Percentiles rank a stretch among this genome's conserved stretches.
These are phyloP conservation scores for Chlorella ohadii DNA, from an alignment of 139 green algal genomes.

Conservation along the genomic window DNA sequence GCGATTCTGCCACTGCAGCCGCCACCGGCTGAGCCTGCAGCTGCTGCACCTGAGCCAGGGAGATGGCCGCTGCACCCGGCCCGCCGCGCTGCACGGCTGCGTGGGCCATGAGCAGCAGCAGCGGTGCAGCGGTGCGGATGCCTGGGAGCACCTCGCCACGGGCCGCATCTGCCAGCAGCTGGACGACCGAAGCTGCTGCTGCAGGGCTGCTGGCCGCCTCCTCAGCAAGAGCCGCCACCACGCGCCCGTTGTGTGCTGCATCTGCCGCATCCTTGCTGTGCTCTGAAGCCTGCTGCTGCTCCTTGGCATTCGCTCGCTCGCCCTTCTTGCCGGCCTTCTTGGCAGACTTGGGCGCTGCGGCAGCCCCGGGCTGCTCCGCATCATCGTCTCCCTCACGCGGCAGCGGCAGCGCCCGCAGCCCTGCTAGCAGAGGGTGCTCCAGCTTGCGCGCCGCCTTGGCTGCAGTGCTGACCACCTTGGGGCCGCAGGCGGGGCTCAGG, in stretches of 20 bases:
- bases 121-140: not conserved
- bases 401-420: not conserved
- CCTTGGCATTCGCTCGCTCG: too few relatives aligned
- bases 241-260: conserved; percentile 6
- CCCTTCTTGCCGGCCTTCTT: not conserved
- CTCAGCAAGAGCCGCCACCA: conserved; percentile 14
- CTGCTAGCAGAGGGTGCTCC: conserved; percentile 14
- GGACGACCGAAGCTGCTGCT: not conserved
- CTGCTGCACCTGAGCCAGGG: not conserved
- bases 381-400: not conserved
- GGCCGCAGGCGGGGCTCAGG: not conserved
- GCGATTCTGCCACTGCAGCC: not conserved
- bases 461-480: conserved; percentile 19
- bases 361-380: not conserved
- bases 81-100: conserved; percentile 4
- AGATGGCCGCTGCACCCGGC: not conserved
- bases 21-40: not conserved
- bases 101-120: conserved; percentile 30
- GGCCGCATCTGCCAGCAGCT: not conserved
- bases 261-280: not conserved
- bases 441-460: conserved; percentile 7
- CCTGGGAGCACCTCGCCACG: not conserved
- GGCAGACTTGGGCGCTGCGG: not conserved
- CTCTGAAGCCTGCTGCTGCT: too few relatives aligned
- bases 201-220: not conserved